These are phyloP conservation scores for Diversispora eburnea DNA, from an alignment of 192 early-diverging fungal species.

Conservation along the genomic window DNA sequence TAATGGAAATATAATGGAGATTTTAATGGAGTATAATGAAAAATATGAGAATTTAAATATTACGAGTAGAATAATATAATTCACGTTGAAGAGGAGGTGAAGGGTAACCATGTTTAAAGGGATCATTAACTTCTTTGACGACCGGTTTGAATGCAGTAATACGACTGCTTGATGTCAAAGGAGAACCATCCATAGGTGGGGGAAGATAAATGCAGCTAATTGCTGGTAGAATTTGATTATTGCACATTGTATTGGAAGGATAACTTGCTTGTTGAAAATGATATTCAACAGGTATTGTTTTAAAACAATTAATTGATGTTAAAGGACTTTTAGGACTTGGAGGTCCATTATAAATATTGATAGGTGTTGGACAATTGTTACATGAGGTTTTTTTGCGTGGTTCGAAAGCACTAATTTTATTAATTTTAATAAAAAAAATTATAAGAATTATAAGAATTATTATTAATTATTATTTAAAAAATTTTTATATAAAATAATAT, in stretches of 20 bases:
- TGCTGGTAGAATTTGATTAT: conserved; percentile 4
- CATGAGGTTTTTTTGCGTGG: conserved; percentile 1
- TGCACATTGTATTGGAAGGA: not conserved
- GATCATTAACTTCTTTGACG: conserved; percentile 16
- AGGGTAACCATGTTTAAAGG: conserved; percentile 13
- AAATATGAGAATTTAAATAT: no score
- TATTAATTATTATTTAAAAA: not conserved
- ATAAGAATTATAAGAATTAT: not conserved
- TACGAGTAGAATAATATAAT: not conserved
- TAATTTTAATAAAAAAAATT: not conserved
- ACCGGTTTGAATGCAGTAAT: conserved; percentile 6
- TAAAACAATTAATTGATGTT: not conserved
- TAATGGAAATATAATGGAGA: not conserved
- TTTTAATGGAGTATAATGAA: no score
- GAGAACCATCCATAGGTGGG: not conserved
- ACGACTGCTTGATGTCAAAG: not conserved
- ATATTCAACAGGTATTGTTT: not conserved
- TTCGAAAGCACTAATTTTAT: conserved; percentile 16
- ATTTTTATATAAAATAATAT: not conserved
- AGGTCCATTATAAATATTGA: not conserved
- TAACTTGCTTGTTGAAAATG: not conserved
- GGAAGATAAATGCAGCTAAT: not conserved
- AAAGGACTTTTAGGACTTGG: conserved; percentile 15
- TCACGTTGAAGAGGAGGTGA: conserved; percentile 6
- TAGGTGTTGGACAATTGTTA: not conserved